phyloP scores from a whole-genome alignment of 441 rosid species.

The Corymbia calophylla region DNA sequence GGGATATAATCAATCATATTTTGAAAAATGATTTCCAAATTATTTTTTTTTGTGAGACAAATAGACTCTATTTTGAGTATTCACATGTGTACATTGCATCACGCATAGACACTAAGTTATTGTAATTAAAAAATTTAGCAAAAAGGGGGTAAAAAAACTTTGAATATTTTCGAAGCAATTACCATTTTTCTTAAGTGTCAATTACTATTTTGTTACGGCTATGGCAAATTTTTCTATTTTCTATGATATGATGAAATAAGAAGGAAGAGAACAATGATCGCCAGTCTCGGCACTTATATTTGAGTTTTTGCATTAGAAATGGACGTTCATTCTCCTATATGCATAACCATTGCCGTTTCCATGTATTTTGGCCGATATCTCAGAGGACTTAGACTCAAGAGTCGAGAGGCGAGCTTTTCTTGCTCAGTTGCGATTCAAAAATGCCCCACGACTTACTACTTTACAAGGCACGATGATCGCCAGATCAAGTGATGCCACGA shows the following conservation, averaged over 20 bases:
- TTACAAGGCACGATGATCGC: fast-evolving
- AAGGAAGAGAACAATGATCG: not conserved
- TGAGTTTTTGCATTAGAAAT: not conserved
- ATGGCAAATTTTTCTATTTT: too few species aligned
- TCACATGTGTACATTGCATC: not conserved
- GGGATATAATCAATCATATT: too few species aligned
- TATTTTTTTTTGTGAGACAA: too few species aligned
- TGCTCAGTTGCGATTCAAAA: not conserved
- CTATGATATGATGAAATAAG: not conserved
- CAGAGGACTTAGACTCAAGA: fast-evolving
- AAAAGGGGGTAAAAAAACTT: not conserved
- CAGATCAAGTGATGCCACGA: fast-evolving
- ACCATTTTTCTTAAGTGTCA: not conserved
- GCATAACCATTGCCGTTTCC: not conserved
- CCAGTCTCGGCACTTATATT: fast-evolving
- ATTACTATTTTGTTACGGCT: fast-evolving
- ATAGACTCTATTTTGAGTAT: not conserved
- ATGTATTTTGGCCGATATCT: not conserved
- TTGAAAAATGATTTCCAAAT: too few species aligned
- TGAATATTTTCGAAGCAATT: not conserved
- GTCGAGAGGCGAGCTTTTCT: not conserved
- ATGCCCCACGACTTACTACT: fast-evolving
- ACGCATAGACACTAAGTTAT: not conserved
- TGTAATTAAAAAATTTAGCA: not conserved
- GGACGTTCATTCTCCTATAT: not conserved